Conservation (phyloP, 352 stramenopile species). For the Halophytophthora polymorphica region DNA sequence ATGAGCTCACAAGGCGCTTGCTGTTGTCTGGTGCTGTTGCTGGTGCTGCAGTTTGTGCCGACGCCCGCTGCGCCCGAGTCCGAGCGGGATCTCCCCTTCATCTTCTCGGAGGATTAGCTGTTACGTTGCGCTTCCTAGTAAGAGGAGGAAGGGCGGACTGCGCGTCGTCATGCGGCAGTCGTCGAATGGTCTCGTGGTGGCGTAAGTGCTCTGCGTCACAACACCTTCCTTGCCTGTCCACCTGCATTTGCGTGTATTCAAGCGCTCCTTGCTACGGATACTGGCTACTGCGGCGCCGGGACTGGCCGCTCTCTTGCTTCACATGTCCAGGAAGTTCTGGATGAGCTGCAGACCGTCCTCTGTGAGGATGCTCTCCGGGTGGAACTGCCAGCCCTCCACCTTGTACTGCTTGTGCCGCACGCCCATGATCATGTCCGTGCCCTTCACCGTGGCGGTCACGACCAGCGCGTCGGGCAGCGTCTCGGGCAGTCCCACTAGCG, state of each 20-base stretch:
- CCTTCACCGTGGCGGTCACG: slow-evolving; percentile 81
- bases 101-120: slow-evolving; percentile 70
- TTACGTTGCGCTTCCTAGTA: background rate
- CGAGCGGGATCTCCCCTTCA: slow-evolving; percentile 65
- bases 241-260: too few relatives aligned
- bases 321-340: slow-evolving; percentile 88
- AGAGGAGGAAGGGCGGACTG: background rate
- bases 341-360: slow-evolving; percentile 81
- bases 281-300: background rate
- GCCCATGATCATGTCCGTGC: slow-evolving; percentile 87
- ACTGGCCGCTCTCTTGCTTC: slow-evolving; percentile 8
- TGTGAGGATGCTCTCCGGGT: slow-evolving; percentile 87
- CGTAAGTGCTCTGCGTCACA: too few relatives aligned
- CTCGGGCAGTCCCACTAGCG: slow-evolving; percentile 77
- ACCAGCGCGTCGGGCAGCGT: slow-evolving; percentile 75
- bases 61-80: slow-evolving; percentile 24
- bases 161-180: slow-evolving; percentile 6
- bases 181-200: slow-evolving; percentile 1
- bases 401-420: slow-evolving; percentile 86
- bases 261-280: background rate
- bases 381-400: slow-evolving; percentile 87
- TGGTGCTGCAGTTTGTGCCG: slow-evolving; percentile 38
- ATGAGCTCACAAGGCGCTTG: slow-evolving; percentile 1
- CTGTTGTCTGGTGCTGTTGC: background rate
- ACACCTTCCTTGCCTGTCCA: too few relatives aligned